A percentile compares a stretch with the other conserved stretches of the same genome.
These are phyloP conservation scores for Termitomyces sp. DNA, from an alignment of 768 basidiomycete genomes.

Conservation along the genomic window DNA sequence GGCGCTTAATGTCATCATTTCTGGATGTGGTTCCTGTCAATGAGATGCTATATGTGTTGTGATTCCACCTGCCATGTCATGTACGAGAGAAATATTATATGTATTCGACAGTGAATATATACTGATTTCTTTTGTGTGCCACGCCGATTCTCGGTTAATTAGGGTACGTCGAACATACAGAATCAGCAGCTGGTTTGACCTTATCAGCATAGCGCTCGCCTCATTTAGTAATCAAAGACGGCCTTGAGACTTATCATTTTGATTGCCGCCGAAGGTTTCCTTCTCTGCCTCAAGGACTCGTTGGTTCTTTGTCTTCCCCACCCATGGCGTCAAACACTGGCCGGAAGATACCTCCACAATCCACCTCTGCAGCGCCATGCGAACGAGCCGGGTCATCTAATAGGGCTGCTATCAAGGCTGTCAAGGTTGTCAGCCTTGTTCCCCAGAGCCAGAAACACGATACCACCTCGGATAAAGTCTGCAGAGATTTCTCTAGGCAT, in stretches of 20 bases:
- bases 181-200: no score
- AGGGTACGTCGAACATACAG: no score
- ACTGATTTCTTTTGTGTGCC: background rate
- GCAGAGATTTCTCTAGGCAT: background rate
- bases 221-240: no score
- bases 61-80: background rate
- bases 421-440: background rate
- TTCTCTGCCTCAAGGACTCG: background rate
- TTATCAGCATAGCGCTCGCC: background rate
- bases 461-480: background rate
- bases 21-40: background rate
- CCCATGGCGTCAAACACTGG: slow-evolving; percentile 1
- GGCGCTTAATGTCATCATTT: slow-evolving; percentile 6
- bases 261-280: background rate
- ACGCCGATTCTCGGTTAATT: background rate
- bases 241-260: no score
- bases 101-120: slow-evolving; percentile 10
- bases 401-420: background rate
- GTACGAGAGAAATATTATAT: slow-evolving; percentile 1
- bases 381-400: background rate
- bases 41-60: background rate
- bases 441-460: background rate
- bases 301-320: background rate
- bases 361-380: background rate
- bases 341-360: background rate